A percentile compares a stretch with the other conserved stretches of the same genome.
These are phyloP conservation scores for Silene noctiflora DNA, from an alignment of 179 eudicot species.

Conservation along the genomic window DNA sequence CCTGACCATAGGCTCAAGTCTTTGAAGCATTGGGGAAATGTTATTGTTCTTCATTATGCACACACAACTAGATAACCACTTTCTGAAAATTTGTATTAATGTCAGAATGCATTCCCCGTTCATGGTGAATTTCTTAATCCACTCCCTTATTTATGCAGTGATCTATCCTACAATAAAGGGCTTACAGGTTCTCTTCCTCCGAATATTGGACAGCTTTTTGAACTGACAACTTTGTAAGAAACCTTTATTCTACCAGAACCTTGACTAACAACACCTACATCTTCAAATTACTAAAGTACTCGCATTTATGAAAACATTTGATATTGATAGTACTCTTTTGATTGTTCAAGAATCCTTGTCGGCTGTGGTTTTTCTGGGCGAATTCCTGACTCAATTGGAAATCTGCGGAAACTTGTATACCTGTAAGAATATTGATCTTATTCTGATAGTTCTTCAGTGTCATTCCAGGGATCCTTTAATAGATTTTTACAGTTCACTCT, in stretches of 20 bases:
- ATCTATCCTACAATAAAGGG: conserved; percentile 67
- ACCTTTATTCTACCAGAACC: not conserved
- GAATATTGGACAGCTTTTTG: conserved; percentile 50
- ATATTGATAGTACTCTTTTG: not conserved
- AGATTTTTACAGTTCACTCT: not conserved
- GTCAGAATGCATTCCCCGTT: too few relatives aligned
- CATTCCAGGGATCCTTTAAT: not conserved
- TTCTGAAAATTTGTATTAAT: not conserved
- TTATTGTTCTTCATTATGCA: too few relatives aligned
- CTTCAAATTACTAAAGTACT: not conserved
- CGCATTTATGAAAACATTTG: not conserved
- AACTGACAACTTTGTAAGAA: conserved; percentile 66
- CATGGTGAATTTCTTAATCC: not conserved
- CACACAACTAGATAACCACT: too few relatives aligned
- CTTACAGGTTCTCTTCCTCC: conserved; percentile 65
- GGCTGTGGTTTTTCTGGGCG: conserved; percentile 62
- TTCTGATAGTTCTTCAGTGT: not conserved
- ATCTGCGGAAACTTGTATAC: conserved; percentile 38
- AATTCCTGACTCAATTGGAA: conserved; percentile 59
- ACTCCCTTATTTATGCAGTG: conserved; percentile 37
- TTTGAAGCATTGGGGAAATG: too few relatives aligned
- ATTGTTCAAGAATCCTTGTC: conserved; percentile 41
- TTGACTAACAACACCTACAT: too few relatives aligned
- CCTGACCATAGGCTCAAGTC: too few relatives aligned
- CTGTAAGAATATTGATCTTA: conserved; percentile 45